Conservation (phyloP, 176 grass and related monocot species). For the Thinopyrum elongatum region DNA sequence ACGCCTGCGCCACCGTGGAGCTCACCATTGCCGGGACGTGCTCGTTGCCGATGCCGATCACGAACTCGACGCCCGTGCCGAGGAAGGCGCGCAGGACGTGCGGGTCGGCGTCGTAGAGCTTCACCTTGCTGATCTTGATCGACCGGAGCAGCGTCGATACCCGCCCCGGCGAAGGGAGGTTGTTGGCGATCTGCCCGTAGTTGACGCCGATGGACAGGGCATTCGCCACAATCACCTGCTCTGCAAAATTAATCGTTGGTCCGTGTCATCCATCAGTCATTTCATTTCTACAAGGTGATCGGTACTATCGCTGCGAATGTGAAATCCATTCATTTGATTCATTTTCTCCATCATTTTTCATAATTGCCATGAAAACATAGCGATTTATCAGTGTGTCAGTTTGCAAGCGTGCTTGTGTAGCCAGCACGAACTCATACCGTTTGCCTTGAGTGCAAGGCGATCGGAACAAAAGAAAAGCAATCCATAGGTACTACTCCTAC, state of each 20-base stretch:
- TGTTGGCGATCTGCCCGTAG: constrained; percentile 77
- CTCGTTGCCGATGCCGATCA: constrained; percentile 65
- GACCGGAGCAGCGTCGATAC: constrained; percentile 64
- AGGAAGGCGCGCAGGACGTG: constrained; percentile 63
- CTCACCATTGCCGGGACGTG: constrained; percentile 40
- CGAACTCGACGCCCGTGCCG: constrained; percentile 64
- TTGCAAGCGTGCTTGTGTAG: too few relatives aligned
- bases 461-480: not conserved
- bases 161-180: constrained; percentile 46
- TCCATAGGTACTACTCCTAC: too few relatives aligned
- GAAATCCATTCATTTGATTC: not conserved
- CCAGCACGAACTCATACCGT: not conserved
- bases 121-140: constrained; percentile 63
- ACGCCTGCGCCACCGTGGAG: constrained; percentile 45
- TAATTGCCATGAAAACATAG: too few relatives aligned
- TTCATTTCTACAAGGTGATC: not conserved
- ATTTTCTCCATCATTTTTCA: not conserved
- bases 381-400: too few relatives aligned
- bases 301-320: not conserved
- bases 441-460: not conserved
- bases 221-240: not conserved
- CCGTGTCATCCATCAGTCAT: not conserved
- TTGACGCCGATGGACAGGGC: constrained; percentile 60
- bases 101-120: constrained; percentile 67
- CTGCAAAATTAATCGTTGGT: not conserved